Evolutionary conservation across 2,329 filamentous ascomycete species (phyloP).

Genomic region (Alternaria arbusti): DNA sequence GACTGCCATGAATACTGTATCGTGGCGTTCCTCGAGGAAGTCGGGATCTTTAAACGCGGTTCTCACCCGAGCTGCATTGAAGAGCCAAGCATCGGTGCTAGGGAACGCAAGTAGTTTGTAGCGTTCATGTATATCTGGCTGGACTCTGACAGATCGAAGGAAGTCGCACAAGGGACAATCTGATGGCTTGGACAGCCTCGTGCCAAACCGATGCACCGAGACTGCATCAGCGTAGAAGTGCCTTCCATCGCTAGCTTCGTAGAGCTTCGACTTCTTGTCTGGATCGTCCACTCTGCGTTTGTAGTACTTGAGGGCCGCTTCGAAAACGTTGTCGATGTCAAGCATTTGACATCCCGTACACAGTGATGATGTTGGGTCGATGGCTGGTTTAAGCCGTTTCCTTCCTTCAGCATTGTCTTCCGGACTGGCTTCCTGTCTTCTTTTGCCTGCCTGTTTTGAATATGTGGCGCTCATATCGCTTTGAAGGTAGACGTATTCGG

Average conservation of each 20-base stretch:
- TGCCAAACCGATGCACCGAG: slow-evolving; percentile 3
- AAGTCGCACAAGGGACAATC: slow-evolving; percentile 4
- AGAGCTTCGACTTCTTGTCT: background rate
- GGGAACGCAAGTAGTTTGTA: slow-evolving; percentile 21
- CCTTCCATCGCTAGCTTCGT: background rate
- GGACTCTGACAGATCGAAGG: slow-evolving; percentile 7
- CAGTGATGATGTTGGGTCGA: background rate
- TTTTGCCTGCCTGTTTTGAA: background rate
- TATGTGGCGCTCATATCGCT: background rate
- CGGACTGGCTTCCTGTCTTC: background rate
- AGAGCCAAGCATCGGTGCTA: slow-evolving; percentile 16
- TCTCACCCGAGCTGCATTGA: background rate
- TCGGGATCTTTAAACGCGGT: background rate
- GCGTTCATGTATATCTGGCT: slow-evolving; percentile 5
- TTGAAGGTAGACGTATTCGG: background rate
- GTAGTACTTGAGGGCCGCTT: background rate
- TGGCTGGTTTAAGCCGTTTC: background rate
- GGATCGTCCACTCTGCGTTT: background rate
- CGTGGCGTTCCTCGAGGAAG: background rate
- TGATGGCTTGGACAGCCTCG: background rate
- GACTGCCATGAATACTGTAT: slow-evolving; percentile 19
- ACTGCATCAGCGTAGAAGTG: slow-evolving; percentile 4
- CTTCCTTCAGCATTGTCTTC: background rate
- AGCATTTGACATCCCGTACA: slow-evolving; percentile 5
- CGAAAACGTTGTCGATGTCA: slow-evolving; percentile 5